Base-by-base conservation (phyloP, 108 stramenopile genomes). In the Nitzschia sp. region DNA sequence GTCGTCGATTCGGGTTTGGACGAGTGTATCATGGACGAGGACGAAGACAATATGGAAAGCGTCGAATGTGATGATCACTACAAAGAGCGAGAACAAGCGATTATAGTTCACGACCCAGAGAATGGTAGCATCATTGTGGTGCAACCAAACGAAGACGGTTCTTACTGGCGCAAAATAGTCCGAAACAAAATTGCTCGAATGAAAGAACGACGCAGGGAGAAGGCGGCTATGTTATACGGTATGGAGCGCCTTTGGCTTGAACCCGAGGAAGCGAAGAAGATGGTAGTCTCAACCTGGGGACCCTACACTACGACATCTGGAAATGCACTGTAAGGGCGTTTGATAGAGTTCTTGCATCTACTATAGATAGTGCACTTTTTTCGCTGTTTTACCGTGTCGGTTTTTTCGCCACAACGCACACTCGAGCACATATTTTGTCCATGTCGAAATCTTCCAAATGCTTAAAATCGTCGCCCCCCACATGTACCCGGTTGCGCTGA, bases 61-160 rank as follows among this genome's bases (percentile, higher is more conserved):
- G 69, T 72, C 11, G 87, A 88, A 31, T 88, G 87, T 63, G n/a
- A n/a, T n/a, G n/a, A n/a, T n/a, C n/a, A n/a, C n/a, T n/a, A n/a
- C n/a, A n/a, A n/a, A n/a, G 44, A 72, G 34, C 69, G 83, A 28
- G 84, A 87, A 62, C 80, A 84, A 58, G 88, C 85, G 27, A 74
- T 91, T 34, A 71, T 91, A 27, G 59, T 87, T 32, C 58, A 80
- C 38, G 85, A 89, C 66, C 68, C 76, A 44, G 50, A 75, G 27
- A n/a, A n/a, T n/a, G n/a, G n/a, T n/a, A n/a, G n/a, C n/a, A 54
- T 82, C 41, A 75, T 72, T 45, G 92, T 97, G 16, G 73, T 96
- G n/a, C 96, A 96, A 57, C 96, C 96, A 28, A 97, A 98, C 64
- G 91, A 96, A 57, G 94, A 98, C 72, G 97, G 97, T 9, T 89